Evolutionary conservation across 495 filamentous ascomycete species (phyloP), one percentile per base, ranked within the genome.

Genomic region (Apodospora peruviana): DNA sequence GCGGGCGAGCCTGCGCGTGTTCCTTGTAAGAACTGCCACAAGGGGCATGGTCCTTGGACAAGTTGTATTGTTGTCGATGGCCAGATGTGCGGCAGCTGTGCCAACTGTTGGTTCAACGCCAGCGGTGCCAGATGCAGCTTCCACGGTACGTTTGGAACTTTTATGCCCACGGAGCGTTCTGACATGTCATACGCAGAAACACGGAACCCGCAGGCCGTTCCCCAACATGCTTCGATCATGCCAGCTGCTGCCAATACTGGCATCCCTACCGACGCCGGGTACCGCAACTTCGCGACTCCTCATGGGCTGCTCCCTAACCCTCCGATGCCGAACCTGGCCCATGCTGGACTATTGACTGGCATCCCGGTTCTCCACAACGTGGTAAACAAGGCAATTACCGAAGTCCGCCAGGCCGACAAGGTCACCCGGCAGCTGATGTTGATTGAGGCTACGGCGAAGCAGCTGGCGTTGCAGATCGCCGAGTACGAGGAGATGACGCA

Each of bases 51-150:
- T 0, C 73, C 73, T 1, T 76, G 73, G 73, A 70, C 59, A 1
- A 65, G 54, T 14, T 76, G 73, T 47, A 59, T 76, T 21, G 46
- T 76, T 9, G 67, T 74, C 21, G 69, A 75, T 21, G 73, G 73
- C 7, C 72, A 76, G 55, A 74, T 76, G 71, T 76, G 73, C 29
- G 71, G 72, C 4, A 75, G 72, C 37, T 76, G 73, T 41, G 69
- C 73, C 34, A 76, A 76, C 47, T 76, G 73, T 48, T 76, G 73
- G 73, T 76, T 75, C 46, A 76, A 76, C 25, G 73, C 73, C 5
- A 73, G 69, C 14, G 73, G 73, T 12, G 67, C 73, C 3, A 51
- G 73, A 18, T 76, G 73, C 43, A 74, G 72, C n/a, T 75, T 76
- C 37, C 73, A 76, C 32, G 72, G 73, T 76, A 67, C 38, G 66